Evolutionary conservation across 2,329 filamentous ascomycete species (phyloP).

Genomic region (Diaporthe sp.): DNA sequence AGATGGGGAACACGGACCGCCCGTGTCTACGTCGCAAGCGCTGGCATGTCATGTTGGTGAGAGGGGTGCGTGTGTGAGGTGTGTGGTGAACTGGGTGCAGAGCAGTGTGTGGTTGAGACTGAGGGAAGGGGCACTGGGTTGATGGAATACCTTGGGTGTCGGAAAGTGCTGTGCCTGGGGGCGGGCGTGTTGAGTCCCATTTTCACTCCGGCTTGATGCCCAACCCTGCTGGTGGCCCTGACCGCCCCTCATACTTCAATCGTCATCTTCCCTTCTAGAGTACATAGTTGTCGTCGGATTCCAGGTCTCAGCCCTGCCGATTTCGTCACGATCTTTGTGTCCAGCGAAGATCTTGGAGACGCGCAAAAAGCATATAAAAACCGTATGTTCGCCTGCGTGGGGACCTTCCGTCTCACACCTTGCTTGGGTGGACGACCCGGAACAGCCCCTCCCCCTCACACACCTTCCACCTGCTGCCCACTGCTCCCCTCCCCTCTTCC

Average conservation of each 20-base stretch:
- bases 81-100: not conserved
- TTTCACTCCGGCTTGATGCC: constrained; percentile 37
- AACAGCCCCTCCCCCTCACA: constrained; percentile 33
- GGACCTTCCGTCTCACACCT: constrained; percentile 15
- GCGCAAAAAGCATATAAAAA: constrained; percentile 20
- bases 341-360: constrained; percentile 4
- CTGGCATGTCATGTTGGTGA: constrained; percentile 22
- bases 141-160: constrained; percentile 10
- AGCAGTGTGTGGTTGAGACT: constrained; percentile 30
- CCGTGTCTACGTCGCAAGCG: constrained; percentile 35
- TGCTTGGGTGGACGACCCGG: constrained; percentile 24
- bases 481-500: constrained; percentile 6
- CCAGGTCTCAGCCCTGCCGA: constrained; percentile 19
- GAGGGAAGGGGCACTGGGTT: constrained; percentile 23
- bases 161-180: constrained; percentile 5
- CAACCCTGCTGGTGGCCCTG: constrained; percentile 34
- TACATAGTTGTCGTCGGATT: not conserved
- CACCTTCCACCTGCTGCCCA: constrained; percentile 26
- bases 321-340: constrained; percentile 37
- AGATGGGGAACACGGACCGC: constrained; percentile 24
- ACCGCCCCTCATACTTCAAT: constrained; percentile 32
- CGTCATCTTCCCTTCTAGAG: constrained; percentile 35
- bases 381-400: constrained; percentile 14
- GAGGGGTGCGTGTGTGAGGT: not conserved
- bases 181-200: constrained; percentile 10